Evolutionary conservation across 1,139 yeast species (phyloP).

Genomic region (Yamadazyma mexicana): DNA sequence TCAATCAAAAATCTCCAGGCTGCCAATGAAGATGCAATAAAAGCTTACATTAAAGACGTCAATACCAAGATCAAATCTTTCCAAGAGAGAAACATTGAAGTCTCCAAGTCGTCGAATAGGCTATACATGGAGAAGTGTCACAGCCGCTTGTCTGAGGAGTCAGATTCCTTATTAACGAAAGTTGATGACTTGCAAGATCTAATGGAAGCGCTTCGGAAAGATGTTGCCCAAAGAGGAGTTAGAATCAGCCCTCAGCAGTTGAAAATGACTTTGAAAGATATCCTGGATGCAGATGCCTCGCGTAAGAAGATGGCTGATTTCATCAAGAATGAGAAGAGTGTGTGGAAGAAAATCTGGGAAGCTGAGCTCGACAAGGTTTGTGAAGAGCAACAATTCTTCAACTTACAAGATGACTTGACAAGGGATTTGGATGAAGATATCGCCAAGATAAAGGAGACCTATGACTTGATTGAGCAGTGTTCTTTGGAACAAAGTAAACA

Average conservation of each 20-base stretch:
- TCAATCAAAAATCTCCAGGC: slow-evolving; percentile 61
- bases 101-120: slow-evolving; percentile 52
- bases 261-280: slow-evolving; percentile 63
- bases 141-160: slow-evolving; percentile 68
- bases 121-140: slow-evolving; percentile 79
- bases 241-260: slow-evolving; percentile 77
- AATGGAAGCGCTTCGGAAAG: slow-evolving; percentile 86
- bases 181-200: slow-evolving; percentile 93
- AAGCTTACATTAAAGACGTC: slow-evolving; percentile 45
- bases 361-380: slow-evolving; percentile 85
- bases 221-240: slow-evolving; percentile 90
- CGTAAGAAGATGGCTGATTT: slow-evolving; percentile 59
- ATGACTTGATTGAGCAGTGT: slow-evolving; percentile 76
- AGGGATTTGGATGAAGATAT: slow-evolving; percentile 80
- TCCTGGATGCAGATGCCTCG: slow-evolving; percentile 54
- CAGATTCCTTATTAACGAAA: slow-evolving; percentile 69
- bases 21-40: slow-evolving; percentile 43
- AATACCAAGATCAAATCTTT: slow-evolving; percentile 51
- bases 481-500: slow-evolving; percentile 69
- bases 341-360: slow-evolving; percentile 94
- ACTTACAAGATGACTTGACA: slow-evolving; percentile 83
- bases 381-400: slow-evolving; percentile 90
- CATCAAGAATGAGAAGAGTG: slow-evolving; percentile 69
- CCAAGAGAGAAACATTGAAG: slow-evolving; percentile 40
- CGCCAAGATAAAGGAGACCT: slow-evolving; percentile 77